Conservation (phyloP, 345 rosid genomes). For the Corchorus capsularis region DNA sequence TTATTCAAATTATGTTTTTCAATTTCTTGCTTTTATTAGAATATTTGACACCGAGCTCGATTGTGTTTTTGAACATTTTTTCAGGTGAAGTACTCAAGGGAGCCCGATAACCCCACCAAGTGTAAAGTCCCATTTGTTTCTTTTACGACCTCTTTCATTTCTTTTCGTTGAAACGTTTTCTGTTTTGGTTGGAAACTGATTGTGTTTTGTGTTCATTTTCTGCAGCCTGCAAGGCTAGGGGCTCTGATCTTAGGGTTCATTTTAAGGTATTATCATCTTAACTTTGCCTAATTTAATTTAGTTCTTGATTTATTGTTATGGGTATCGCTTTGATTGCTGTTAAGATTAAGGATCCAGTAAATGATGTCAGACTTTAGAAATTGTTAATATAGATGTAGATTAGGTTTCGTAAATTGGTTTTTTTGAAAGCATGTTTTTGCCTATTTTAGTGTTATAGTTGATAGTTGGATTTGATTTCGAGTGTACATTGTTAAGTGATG, state of each 20-base stretch:
- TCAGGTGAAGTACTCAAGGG: conserved; percentile 96
- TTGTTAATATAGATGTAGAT: background rate
- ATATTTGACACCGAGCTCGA: background rate
- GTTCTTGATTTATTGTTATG: background rate
- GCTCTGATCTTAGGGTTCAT: conserved; percentile 91
- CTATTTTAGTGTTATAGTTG: background rate
- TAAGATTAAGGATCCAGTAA: conserved; percentile 67
- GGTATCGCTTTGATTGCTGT: conserved; percentile 42
- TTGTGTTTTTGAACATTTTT: conserved; percentile 1
- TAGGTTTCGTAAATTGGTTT: background rate
- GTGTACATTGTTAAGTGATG: background rate
- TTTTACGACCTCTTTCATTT: background rate
- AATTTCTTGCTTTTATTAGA: background rate
- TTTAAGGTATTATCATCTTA: conserved; percentile 61
- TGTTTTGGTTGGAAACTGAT: background rate
- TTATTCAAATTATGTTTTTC: background rate
- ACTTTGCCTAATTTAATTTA: background rate
- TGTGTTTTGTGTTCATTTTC: background rate
- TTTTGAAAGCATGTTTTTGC: background rate
- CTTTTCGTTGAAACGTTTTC: background rate
- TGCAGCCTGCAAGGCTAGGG: conserved; percentile 97
- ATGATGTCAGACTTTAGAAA: conserved; percentile 43
- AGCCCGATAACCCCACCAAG: conserved; percentile 90
- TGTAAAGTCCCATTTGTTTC: conserved; percentile 44
- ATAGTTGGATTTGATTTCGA: too few species aligned